Base-by-base conservation (phyloP, 129 eudicot genomes). In the Lactuca saligna region DNA sequence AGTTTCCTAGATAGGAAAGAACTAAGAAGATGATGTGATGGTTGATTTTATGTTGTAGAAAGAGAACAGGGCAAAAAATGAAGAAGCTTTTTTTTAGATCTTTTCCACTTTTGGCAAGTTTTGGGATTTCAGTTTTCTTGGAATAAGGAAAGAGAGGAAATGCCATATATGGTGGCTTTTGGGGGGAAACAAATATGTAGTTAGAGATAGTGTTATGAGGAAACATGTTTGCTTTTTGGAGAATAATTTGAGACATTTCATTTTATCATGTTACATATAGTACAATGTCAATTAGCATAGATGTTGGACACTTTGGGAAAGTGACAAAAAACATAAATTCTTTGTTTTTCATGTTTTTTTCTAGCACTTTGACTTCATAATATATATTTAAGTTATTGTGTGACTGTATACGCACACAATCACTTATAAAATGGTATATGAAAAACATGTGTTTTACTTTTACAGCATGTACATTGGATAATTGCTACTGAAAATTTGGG, bases 1-100 rank as follows among this genome's bases (percentile, higher is more conserved):
- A 50, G 73, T 66, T 75, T 74, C 72, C 78, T 74, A 74, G 65
- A 57, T 66, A 75, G 79, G 74, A 54, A 74, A 74, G 29, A 25
- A 25, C 29, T 25, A 25, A 25, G 57, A 74, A 41, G 59, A 75
- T 14, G 51, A 17, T 50, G 57, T 46, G 74, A 41, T 70, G 57
- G 58, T 58, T 59, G 34, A 59, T 44, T 48, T 58, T 57, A 57
- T 69, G 74, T 44, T 70, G 57, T 70, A 70, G 64, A 70, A 70
- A 60, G 67, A 48, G 50, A 29, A 60, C 59, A 3, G 67, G 74
- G 68, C 35, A 37, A 68, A 61, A 76, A 68, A 61, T 54, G 70
- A 32, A 61, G 58, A 55, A 69, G 66, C 80, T 75, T 75, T 75
- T 74, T 75, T 37, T 9, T 60, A 68, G 80, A 60, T 75, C 64